Evolutionary conservation across 768 basidiomycete genomes (phyloP), one percentile per base, ranked within the genome.

Genomic region (Serpula lacrymans): DNA sequence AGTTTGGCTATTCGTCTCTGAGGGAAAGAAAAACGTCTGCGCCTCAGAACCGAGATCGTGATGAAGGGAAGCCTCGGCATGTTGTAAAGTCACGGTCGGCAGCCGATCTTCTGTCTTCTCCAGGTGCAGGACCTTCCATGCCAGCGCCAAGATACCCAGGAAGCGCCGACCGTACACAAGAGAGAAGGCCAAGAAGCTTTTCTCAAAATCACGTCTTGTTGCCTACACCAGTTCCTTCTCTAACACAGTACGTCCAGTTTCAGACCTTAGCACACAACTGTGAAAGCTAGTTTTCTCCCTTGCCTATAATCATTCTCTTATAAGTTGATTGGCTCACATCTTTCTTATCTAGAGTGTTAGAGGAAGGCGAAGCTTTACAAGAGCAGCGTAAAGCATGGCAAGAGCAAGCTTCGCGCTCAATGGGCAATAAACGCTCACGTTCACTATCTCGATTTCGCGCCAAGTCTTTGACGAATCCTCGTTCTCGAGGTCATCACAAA

Each of bases 361-460:
- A 77, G 45, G 83, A 87, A 46, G 75, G 80, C 9, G 65, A 76
- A 39, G 65, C 65, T 33, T 69, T 88, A 9, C 71, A 78, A n/a
- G 68, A 66, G 36, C 75, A 88, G 45, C 79, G 87, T 12, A 70
- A 73, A 36, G 63, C 68, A 48, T 89, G 87, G 87, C 77, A 82
- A 49, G 54, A 60, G 3, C 75, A 82, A 46, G 87, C 87, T 0
- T 62, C 65, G 0, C 64, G 60, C 23, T 86, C 85, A 5, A 73
- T 85, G 45, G 78, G 78, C 37, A 86, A 87, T 55, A 77, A 72
- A 47, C 74, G 69, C 12, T 70, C 78, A 7, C 75, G 84, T 24
- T 78, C 69, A 23, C 47, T 84, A 9, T 84, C 84, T 8, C 76
- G 84, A 1, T 66, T 75, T 6, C 75, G 86, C 21, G 38, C 81